These are phyloP conservation scores for Exserohilum rostratum DNA, from an alignment of 2,329 filamentous ascomycete genomes.

Conservation along the genomic window DNA sequence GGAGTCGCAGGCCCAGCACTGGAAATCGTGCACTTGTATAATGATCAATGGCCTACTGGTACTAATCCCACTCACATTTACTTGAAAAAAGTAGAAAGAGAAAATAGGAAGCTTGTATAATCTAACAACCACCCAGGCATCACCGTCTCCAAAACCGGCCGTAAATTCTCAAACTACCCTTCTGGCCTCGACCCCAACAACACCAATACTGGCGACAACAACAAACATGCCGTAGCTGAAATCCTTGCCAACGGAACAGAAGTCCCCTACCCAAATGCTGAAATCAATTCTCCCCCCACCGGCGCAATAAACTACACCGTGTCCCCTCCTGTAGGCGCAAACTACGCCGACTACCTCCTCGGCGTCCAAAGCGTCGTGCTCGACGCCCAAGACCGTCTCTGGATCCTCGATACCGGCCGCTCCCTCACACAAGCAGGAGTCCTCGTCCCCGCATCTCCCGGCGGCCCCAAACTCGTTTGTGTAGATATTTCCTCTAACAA, in stretches of 20 bases:
- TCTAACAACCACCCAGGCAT: constrained; percentile 47
- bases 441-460: constrained; percentile 53
- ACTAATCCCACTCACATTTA: neutral
- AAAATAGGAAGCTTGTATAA: too few relatives aligned
- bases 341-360: constrained; percentile 58
- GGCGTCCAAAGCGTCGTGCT: constrained; percentile 61
- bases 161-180: constrained; percentile 61
- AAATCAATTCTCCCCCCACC: constrained; percentile 57
- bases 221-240: constrained; percentile 58
- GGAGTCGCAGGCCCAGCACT: constrained; percentile 51
- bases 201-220: constrained; percentile 49
- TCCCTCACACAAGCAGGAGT: constrained; percentile 52
- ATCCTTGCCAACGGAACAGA: constrained; percentile 53
- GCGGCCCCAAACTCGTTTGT: constrained; percentile 59
- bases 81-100: neutral
- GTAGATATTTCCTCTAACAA: constrained; percentile 55
- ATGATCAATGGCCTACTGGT: constrained; percentile 58
- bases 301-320: constrained; percentile 60
- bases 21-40: constrained; percentile 58
- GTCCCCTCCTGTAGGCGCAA: constrained; percentile 52
- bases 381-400: constrained; percentile 57
- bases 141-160: constrained; percentile 57
- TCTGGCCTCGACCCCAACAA: constrained; percentile 57
- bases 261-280: constrained; percentile 50
- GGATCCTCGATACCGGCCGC: constrained; percentile 61